Conservation (phyloP, 2,329 filamentous ascomycete genomes). For the Microsporum audouinii region DNA sequence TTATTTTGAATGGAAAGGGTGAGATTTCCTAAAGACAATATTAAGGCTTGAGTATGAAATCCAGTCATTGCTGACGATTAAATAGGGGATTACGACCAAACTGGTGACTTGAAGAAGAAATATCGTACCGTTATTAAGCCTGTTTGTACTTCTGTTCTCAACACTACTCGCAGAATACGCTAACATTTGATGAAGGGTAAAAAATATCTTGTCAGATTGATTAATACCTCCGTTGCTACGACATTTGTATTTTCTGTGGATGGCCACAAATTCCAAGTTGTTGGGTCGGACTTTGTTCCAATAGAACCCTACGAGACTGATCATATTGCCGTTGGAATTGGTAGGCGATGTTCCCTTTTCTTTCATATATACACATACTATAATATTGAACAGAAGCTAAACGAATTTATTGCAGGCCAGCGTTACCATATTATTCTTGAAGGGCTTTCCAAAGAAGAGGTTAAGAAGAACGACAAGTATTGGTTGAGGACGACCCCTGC, state of each 20-base stretch:
- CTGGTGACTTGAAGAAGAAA: conserved; percentile 5
- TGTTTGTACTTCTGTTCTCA: not conserved
- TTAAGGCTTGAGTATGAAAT: not conserved
- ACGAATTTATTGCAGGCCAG: conserved; percentile 19
- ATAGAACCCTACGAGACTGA: conserved; percentile 44
- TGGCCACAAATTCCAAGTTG: conserved; percentile 47
- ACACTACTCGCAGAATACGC: not conserved
- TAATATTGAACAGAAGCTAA: not conserved
- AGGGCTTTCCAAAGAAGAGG: conserved; percentile 11
- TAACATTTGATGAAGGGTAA: conserved; percentile 16
- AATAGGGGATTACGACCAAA: not conserved
- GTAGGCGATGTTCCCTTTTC: conserved; percentile 16
- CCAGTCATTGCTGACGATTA: not conserved
- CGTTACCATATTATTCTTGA: conserved; percentile 31
- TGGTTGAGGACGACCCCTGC: conserved; percentile 39
- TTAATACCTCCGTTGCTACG: conserved; percentile 38
- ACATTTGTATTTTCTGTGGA: conserved; percentile 42
- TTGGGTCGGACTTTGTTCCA: conserved; percentile 48
- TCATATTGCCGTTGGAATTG: conserved; percentile 36
- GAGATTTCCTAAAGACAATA: not conserved
- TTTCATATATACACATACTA: not conserved
- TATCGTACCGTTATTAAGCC: not conserved
- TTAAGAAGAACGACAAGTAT: conserved; percentile 20
- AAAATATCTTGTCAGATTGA: conserved; percentile 25
- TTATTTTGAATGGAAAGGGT: conserved; percentile 15